These are phyloP conservation scores for Dendrostoma leiphaemia DNA, from an alignment of 2,329 filamentous ascomycete species.

Conservation along the genomic window DNA sequence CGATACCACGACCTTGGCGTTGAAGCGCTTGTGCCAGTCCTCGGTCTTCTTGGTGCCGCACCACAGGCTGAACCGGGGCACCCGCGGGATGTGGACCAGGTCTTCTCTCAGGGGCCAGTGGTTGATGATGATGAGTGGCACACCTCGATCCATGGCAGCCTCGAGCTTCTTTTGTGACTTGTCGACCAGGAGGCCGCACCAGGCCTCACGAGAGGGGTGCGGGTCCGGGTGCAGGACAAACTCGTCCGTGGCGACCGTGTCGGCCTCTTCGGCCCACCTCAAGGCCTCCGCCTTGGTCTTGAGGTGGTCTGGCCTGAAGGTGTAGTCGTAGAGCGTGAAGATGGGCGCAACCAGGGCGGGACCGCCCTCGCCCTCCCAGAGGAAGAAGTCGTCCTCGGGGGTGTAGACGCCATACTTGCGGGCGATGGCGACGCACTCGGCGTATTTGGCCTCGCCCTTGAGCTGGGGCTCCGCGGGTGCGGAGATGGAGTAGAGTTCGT, in stretches of 20 bases:
- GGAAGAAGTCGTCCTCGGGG: slow-evolving; percentile 53
- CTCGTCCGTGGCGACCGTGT: slow-evolving; percentile 36
- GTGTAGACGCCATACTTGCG: slow-evolving; percentile 50
- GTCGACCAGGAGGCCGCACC: slow-evolving; percentile 30
- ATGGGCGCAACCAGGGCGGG: slow-evolving; percentile 51
- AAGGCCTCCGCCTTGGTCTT: slow-evolving; percentile 41
- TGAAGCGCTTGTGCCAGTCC: slow-evolving; percentile 34
- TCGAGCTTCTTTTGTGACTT: slow-evolving; percentile 28
- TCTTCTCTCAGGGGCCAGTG: slow-evolving; percentile 38
- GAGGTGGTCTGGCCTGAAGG: slow-evolving; percentile 50
- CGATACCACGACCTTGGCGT: slow-evolving; percentile 34
- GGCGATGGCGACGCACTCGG: slow-evolving; percentile 51
- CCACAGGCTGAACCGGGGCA: slow-evolving; percentile 37
- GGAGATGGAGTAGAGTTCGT: slow-evolving; percentile 54
- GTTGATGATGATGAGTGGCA: slow-evolving; percentile 33
- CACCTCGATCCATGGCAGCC: slow-evolving; percentile 20
- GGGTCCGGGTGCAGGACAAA: slow-evolving; percentile 35
- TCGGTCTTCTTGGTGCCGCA: slow-evolving; percentile 35
- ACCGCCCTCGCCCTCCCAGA: slow-evolving; percentile 51
- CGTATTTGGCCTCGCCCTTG: slow-evolving; percentile 52
- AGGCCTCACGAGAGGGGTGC: slow-evolving; percentile 30
- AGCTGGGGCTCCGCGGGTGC: slow-evolving; percentile 29
- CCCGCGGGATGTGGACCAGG: slow-evolving; percentile 31
- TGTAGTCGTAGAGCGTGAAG: slow-evolving; percentile 61
- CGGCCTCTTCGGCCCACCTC: slow-evolving; percentile 33